These are phyloP conservation scores for Vigna trinervia DNA, from an alignment of 306 rosid species.

Conservation along the genomic window DNA sequence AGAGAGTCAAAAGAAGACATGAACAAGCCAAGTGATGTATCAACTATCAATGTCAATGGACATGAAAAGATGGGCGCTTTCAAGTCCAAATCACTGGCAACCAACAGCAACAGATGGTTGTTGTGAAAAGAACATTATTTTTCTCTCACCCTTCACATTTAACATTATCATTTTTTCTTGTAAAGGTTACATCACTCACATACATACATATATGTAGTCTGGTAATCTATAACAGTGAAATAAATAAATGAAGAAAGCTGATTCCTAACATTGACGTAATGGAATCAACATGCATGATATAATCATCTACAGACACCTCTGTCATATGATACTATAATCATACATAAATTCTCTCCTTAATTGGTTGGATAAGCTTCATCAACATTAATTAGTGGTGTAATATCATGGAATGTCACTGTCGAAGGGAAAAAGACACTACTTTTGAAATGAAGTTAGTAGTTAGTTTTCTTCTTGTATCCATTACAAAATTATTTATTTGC, in stretches of 20 bases:
- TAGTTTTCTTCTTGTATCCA: too few relatives aligned
- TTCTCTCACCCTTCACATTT: slow-evolving; percentile 17
- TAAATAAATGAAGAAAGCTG: not conserved
- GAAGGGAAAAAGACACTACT: slow-evolving; percentile 33
- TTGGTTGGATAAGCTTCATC: slow-evolving; percentile 54
- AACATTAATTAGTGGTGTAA: slow-evolving; percentile 73
- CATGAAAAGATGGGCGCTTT: slow-evolving; percentile 99
- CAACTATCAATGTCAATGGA: slow-evolving; percentile 97
- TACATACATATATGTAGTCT: not conserved
- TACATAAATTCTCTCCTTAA: slow-evolving; percentile 36
- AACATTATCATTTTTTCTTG: not conserved
- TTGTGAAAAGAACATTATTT: slow-evolving; percentile 62
- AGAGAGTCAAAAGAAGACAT: slow-evolving; percentile 74
- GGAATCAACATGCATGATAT: slow-evolving; percentile 28
- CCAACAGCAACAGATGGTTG: slow-evolving; percentile 80
- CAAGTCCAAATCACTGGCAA: slow-evolving; percentile 98
- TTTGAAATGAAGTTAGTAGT: too few relatives aligned
- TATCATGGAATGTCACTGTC: slow-evolving; percentile 67
- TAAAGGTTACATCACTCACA: slow-evolving; percentile 34
- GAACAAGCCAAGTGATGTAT: slow-evolving; percentile 84
- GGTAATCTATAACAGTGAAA: not conserved
- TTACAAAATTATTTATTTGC: too few relatives aligned
- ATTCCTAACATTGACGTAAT: slow-evolving; percentile 29
- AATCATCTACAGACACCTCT: slow-evolving; percentile 33
- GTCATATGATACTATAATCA: slow-evolving; percentile 12